Evolutionary conservation across 140 eudicot genomes (phyloP), one percentile per base, ranked within the genome.

Genomic region (Flaveria floridana): DNA sequence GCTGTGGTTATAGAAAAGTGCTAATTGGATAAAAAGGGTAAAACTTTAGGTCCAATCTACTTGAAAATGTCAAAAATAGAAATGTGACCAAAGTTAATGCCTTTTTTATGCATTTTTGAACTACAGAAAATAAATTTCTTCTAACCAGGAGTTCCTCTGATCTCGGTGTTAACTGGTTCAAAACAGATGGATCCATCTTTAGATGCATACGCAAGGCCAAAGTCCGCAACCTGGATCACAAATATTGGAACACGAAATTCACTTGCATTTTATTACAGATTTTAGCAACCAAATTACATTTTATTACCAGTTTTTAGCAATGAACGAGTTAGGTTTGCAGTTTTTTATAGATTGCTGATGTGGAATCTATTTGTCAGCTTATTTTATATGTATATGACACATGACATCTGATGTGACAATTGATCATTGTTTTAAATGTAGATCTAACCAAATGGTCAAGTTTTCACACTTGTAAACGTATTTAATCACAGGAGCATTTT

Each of bases 71-170:
- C 48, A 28, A 64, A 6, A 65, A 2, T 15, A 65, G 14, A n/a
- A n/a, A 5, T 65, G 7, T 65, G 70, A 66, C 71, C 53, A 66
- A 66, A 66, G 71, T 39, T 41, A 52, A 52, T n/a, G 16, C 71
- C 52, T n/a, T 66, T 66, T 39, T 50, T 21, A 65, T 50, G 65
- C 23, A 19, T 48, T 30, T 48, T 30, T 18, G 23, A 0, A 28
- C 46, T 30, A 34, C 18, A 7, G 4, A 48, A 28, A 75, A 34
- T 41, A 7, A 46, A 66, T 9, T 15, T 19, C 10, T 70, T 47
- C 87, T 73, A 58, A 94, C 99, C 99, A 75, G 97, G 99, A 79
- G 99, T 90, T 82, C 99, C 99, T 65, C 90, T 84, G 78, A 94
- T 89, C 39, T 94, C 92, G 4, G 99, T 91, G 87, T 87, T 90